Evolutionary conservation across 1,284 basidiomycete species (phyloP), one percentile per base, ranked within the genome.

Genomic region (Ustilago tritici): DNA sequence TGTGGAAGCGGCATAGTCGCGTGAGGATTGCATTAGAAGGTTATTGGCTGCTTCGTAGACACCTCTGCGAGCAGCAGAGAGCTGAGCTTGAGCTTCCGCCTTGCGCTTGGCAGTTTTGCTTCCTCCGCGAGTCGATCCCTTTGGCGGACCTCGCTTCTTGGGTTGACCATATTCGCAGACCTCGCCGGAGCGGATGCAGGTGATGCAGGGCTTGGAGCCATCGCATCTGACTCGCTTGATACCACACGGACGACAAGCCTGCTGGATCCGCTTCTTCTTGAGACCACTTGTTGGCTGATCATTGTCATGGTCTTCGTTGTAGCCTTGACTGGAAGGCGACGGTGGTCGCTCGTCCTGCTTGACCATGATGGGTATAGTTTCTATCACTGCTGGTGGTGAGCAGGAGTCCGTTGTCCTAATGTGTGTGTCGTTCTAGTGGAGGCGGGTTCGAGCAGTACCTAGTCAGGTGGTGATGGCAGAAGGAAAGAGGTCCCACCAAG

Each of bases 81-180:
- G 36, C 19, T 61, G 61, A 1, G 54, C 70, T 41, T 62, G 36
- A 2, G 54, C 70, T 36, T 62, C 31, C 4, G 58, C 62, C 19
- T 65, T 69, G 47, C 71, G 65, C 31, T 62, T 70, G 9, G 63
- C 60, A 7, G 70, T 61, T 38, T 76, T 80, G 61, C 66, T 69
- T n/a, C 62, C 52, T 34, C 76, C 78, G 4, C 80, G 69, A 1
- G 78, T 80, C 5, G 79, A 78, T 10, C 80, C 80, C 46, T 82
- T 82, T 1, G 80, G 76, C 11, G 80, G 80, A 1, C 80, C 80
- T n/a, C 76, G 38, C 66, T 82, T 82, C 64, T 80, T 82, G 31
- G 79, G 76, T 32, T 75, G 68, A 7, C 76, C 79, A 47, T 82
- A 82, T 41, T 73, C 76, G 71, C 80, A 82, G 43, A 59, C 34